These are phyloP conservation scores for Pichia occidentalis DNA, from an alignment of 805 yeast species.

Conservation along the genomic window DNA sequence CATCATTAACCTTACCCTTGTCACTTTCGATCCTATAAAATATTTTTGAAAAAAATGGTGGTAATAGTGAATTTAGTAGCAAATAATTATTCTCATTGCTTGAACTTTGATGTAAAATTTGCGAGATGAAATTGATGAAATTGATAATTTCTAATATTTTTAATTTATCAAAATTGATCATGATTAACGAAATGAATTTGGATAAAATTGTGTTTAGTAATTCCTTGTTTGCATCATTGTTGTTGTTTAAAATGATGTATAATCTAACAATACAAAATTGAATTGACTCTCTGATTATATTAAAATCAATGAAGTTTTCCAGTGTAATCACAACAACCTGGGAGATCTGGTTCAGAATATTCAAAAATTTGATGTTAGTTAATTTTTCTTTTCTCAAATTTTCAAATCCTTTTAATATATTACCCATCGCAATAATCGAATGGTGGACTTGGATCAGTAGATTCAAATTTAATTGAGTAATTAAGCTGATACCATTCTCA, in stretches of 20 bases:
- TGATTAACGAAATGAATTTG: constrained; percentile 62
- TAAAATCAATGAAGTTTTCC: constrained; percentile 62
- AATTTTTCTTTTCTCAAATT: constrained; percentile 23
- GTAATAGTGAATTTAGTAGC: constrained; percentile 61
- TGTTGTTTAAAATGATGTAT: constrained; percentile 59
- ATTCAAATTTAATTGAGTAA: constrained; percentile 31
- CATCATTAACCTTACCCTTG: constrained; percentile 23
- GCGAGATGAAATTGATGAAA: constrained; percentile 81
- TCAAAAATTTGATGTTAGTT: constrained; percentile 25
- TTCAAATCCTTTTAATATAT: constrained; percentile 81
- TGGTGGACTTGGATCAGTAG: constrained; percentile 76
- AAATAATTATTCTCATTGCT: constrained; percentile 56
- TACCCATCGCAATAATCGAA: constrained; percentile 80
- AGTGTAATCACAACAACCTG: constrained; percentile 80
- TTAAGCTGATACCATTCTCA: constrained; percentile 50
- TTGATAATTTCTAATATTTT: constrained; percentile 65
- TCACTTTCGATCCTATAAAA: constrained; percentile 33
- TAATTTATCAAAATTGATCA: constrained; percentile 50
- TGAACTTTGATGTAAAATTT: constrained; percentile 67
- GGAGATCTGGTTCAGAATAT: constrained; percentile 38
- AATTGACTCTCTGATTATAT: constrained; percentile 74
- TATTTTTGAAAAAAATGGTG: constrained; percentile 68
- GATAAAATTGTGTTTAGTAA: constrained; percentile 41
- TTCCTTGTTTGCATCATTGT: constrained; percentile 30
- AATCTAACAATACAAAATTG: constrained; percentile 84